Evolutionary conservation across 805 yeast genomes (phyloP).

Genomic region (Sugiyamaella americana): DNA sequence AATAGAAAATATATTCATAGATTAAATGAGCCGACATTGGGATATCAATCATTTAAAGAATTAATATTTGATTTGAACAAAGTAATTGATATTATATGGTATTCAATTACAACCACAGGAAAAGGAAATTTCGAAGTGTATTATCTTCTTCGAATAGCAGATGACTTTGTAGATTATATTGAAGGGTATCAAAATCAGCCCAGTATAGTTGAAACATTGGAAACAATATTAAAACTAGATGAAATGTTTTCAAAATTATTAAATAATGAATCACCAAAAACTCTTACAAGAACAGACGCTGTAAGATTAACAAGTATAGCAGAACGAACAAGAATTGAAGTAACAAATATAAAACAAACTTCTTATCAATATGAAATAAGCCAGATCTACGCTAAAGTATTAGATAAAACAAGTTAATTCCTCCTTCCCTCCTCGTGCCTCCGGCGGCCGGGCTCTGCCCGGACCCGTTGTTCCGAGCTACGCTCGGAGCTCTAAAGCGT

Average conservation of each 20-base stretch:
- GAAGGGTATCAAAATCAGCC: slow-evolving; percentile 32
- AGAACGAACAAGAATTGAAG: slow-evolving; percentile 43
- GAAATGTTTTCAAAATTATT: slow-evolving; percentile 36
- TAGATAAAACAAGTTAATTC: too few species aligned
- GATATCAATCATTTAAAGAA: slow-evolving; percentile 18
- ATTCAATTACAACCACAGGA: slow-evolving; percentile 39
- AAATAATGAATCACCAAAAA: slow-evolving; percentile 31
- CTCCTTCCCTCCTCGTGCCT: too few species aligned
- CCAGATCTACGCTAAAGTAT: slow-evolving; percentile 38
- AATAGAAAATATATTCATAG: slow-evolving; percentile 24
- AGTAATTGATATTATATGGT: slow-evolving; percentile 56
- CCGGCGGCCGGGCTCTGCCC: too few species aligned
- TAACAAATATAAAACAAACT: slow-evolving; percentile 32
- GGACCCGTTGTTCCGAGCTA: too few species aligned
- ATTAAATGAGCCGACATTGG: slow-evolving; percentile 10
- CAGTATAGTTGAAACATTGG: slow-evolving; percentile 34
- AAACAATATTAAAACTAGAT: slow-evolving; percentile 38
- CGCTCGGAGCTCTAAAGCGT: too few species aligned
- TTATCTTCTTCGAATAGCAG: slow-evolving; percentile 56
- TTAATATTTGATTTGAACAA: slow-evolving; percentile 38
- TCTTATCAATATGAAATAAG: slow-evolving; percentile 43
- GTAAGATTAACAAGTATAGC: slow-evolving; percentile 50
- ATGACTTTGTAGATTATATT: slow-evolving; percentile 59
- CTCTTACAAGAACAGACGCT: slow-evolving; percentile 43
- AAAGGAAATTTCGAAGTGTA: slow-evolving; percentile 40